These are phyloP conservation scores for Carex kokanica DNA, from an alignment of 176 grass and related monocot species.

Conservation along the genomic window DNA sequence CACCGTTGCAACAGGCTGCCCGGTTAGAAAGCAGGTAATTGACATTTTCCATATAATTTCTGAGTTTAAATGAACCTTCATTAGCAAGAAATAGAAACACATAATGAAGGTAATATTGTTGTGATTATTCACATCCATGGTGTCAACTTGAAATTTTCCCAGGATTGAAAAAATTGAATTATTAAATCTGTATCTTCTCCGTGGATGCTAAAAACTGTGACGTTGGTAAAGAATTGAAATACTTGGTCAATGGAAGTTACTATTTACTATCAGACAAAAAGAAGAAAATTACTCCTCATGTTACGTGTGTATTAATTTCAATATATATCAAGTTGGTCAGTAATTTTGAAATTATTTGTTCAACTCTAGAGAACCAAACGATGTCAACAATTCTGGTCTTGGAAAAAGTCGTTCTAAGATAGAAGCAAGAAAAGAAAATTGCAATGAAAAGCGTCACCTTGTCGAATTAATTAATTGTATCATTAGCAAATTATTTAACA, in stretches of 20 bases:
- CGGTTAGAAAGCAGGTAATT: slow-evolving; percentile 84
- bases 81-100: neutral
- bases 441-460: neutral
- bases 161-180: neutral
- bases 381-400: neutral
- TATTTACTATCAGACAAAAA: neutral
- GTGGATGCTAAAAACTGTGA: neutral
- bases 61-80: neutral
- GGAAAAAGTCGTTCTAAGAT: neutral
- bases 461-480: neutral
- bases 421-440: neutral
- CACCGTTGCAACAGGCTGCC: slow-evolving; percentile 63
- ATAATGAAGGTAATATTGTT: neutral
- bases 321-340: neutral
- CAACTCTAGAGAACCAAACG: neutral
- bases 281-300: neutral
- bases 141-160: neutral
- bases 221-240: neutral
- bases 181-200: neutral
- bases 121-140: neutral
- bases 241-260: neutral
- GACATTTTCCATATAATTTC: slow-evolving; percentile 5
- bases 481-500: neutral
- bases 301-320: neutral
- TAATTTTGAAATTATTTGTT: neutral